Evolutionary conservation across 495 filamentous ascomycete species (phyloP).

Genomic region (Physcia stellaris): DNA sequence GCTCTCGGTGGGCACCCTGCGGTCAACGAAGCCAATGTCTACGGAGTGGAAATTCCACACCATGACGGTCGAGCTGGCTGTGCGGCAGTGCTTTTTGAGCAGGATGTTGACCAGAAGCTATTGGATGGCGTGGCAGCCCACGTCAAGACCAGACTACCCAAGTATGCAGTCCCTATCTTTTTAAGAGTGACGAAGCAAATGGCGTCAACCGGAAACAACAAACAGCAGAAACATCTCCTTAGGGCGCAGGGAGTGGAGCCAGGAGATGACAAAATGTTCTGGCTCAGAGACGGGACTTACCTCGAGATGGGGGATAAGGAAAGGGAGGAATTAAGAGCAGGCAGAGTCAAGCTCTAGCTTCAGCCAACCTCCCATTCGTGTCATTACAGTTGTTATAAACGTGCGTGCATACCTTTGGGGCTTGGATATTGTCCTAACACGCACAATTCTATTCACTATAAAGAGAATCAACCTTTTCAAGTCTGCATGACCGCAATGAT

Average conservation of each 20-base stretch:
- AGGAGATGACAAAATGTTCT: constrained; percentile 49
- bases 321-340: constrained; percentile 53
- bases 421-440: no score
- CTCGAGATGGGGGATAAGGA: constrained; percentile 49
- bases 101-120: constrained; percentile 21
- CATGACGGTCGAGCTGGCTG: constrained; percentile 85
- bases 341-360: constrained; percentile 63
- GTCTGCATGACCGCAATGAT: no score
- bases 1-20: constrained; percentile 52
- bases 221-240: constrained; percentile 65
- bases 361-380: no score
- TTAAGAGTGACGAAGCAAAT: constrained; percentile 48
- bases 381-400: no score
- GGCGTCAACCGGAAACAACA: constrained; percentile 70
- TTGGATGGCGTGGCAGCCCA: constrained; percentile 49
- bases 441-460: no score
- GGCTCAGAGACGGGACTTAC: constrained; percentile 52
- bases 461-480: no score
- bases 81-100: constrained; percentile 45
- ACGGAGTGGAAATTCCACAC: constrained; percentile 67
- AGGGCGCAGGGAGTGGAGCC: constrained; percentile 64
- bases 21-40: constrained; percentile 73
- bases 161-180: constrained; percentile 69
- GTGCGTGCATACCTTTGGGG: no score
- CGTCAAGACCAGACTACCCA: constrained; percentile 42